phyloP scores from a whole-genome alignment of 371 early-diverging fungal genomes.

The Mortierella sp. region DNA sequence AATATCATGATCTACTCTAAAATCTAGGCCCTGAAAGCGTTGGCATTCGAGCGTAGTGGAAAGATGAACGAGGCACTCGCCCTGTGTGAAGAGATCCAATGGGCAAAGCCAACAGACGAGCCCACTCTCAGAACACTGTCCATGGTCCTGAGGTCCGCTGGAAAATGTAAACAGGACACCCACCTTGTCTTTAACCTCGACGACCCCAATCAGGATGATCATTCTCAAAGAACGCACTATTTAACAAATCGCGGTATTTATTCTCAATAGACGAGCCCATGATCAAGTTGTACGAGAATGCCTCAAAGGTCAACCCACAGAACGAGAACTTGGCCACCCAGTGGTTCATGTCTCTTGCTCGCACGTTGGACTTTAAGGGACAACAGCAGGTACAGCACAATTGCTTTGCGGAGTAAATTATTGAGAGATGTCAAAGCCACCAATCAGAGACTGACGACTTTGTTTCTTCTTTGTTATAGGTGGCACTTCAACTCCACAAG shows the following conservation, averaged over 20 bases:
- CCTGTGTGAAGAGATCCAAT: conserved; percentile 81
- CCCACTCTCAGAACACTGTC: conserved; percentile 81
- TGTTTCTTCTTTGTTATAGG: conserved; percentile 51
- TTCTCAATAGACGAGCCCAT: conserved; percentile 67
- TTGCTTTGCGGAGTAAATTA: background rate
- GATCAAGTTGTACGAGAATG: conserved; percentile 81
- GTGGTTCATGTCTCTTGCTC: conserved; percentile 90
- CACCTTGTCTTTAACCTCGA: background rate
- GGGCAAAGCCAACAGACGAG: conserved; percentile 77
- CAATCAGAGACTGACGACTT: background rate
- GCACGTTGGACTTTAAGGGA: conserved; percentile 76
- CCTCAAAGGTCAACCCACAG: conserved; percentile 70
- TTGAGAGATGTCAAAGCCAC: background rate
- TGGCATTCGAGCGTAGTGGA: conserved; percentile 78
- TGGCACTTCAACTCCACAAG: conserved; percentile 87
- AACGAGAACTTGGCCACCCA: conserved; percentile 84
- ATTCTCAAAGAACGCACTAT: background rate
- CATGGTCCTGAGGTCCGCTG: conserved; percentile 74
- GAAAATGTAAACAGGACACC: conserved; percentile 64
- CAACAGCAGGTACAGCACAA: conserved; percentile 74
- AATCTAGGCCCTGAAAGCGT: conserved; percentile 87
- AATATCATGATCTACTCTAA: background rate
- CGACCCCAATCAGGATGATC: background rate
- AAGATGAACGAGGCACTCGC: conserved; percentile 75
- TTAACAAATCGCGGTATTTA: background rate